Percentiles rank a stretch among this genome's conserved stretches.
Conservation (phyloP, 2,329 filamentous ascomycete genomes). For the Periconia macrospinosa region DNA sequence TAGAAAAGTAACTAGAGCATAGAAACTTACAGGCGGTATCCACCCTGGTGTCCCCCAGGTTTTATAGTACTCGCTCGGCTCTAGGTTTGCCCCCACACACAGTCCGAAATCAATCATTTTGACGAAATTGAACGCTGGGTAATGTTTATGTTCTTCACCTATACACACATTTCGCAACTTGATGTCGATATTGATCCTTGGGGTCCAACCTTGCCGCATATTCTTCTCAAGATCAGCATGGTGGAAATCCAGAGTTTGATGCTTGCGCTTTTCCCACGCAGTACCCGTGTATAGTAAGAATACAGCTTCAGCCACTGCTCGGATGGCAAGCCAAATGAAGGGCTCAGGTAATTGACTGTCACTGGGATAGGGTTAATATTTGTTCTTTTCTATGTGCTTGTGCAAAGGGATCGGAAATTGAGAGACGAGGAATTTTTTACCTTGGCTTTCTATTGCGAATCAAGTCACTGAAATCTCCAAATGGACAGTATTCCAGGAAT, state of each 20-base stretch:
- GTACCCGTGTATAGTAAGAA: conserved; percentile 2
- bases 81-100: background rate
- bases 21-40: background rate
- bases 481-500: background rate
- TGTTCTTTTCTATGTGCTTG: too few relatives aligned
- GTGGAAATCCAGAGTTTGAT: background rate
- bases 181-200: conserved; percentile 8
- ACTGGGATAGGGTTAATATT: background rate
- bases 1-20: background rate
- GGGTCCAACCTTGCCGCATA: background rate
- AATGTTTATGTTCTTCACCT: background rate
- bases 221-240: background rate
- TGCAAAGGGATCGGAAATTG: background rate
- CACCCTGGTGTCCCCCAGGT: background rate
- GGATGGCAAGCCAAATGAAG: conserved; percentile 10
- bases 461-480: background rate
- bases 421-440: background rate
- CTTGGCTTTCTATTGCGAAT: background rate
- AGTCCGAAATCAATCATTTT: background rate
- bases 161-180: conserved; percentile 5
- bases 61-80: background rate
- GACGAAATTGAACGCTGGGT: background rate
- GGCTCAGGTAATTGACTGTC: conserved; percentile 8
- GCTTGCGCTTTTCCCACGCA: too few relatives aligned
- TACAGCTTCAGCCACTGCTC: conserved; percentile 4